Percentiles rank a stretch among this genome's conserved stretches.
phyloP scores from a whole-genome alignment of 108 stramenopile species.

The Schizochytrium sp. region DNA sequence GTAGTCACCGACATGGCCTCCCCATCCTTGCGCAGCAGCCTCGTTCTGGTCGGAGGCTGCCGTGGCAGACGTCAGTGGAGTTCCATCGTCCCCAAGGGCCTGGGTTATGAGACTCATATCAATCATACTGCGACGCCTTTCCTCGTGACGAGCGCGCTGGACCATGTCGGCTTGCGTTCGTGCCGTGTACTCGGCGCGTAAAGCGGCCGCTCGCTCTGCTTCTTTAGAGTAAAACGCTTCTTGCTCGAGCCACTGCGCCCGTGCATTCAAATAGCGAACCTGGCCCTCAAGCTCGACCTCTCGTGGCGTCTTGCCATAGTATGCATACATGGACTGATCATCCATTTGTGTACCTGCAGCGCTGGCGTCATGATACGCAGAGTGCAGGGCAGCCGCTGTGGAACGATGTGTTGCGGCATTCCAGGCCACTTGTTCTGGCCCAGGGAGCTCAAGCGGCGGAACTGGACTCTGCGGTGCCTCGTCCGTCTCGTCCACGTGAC shows the following conservation, averaged over 20 bases:
- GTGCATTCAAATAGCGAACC: neutral
- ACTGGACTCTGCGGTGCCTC: neutral
- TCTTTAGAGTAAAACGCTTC: neutral
- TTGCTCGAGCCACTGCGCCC: conserved; percentile 5
- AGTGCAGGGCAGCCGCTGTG: neutral
- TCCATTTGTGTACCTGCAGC: neutral
- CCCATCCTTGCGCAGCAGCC: too few species aligned
- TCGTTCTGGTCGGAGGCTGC: too few species aligned
- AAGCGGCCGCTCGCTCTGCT: neutral
- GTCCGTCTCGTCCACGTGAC: neutral
- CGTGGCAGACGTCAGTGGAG: neutral
- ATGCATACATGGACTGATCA: neutral
- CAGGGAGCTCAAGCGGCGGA: neutral
- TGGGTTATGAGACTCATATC: neutral
- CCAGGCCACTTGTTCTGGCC: neutral
- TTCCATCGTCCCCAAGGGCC: neutral
- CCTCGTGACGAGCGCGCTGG: neutral
- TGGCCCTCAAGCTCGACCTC: neutral
- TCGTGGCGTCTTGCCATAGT: neutral
- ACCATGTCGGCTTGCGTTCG: conserved; percentile 5
- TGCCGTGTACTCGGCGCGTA: conserved; percentile 7
- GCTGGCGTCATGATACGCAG: neutral
- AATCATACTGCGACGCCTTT: neutral
- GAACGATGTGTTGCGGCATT: neutral
- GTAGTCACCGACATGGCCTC: too few species aligned